phyloP scores from a whole-genome alignment of 371 early-diverging fungal species.

The Mucor plumbeus region DNA sequence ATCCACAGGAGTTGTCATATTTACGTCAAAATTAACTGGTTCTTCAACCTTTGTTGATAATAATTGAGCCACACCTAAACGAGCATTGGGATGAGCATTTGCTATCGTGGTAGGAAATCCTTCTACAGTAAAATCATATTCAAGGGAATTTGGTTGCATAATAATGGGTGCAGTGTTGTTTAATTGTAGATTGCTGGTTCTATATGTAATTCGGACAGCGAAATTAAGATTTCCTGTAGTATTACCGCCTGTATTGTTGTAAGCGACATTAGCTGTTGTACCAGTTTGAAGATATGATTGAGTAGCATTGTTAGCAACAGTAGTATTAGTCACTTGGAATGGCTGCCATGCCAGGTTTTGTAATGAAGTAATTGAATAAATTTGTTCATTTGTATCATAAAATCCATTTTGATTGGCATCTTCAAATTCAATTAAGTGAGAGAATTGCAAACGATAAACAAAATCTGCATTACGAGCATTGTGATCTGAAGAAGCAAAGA shows the following conservation, averaged over 20 bases:
- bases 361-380: conserved; percentile 34
- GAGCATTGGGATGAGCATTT: conserved; percentile 16
- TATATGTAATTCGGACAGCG: conserved; percentile 33
- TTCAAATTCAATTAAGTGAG: conserved; percentile 47
- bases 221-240: conserved; percentile 18
- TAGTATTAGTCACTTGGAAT: conserved; percentile 40
- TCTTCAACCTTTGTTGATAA: conserved; percentile 17
- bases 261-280: conserved; percentile 34
- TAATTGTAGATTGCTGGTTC: conserved; percentile 46
- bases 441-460: conserved; percentile 39
- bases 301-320: conserved; percentile 33
- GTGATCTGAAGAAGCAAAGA: conserved; percentile 45
- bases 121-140: conserved; percentile 42
- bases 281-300: conserved; percentile 39
- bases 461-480: conserved; percentile 46
- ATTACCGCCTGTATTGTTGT: conserved; percentile 26
- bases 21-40: conserved; percentile 38
- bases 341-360: conserved; percentile 39
- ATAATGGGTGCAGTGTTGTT: conserved; percentile 47
- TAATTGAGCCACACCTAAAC: conserved; percentile 38
- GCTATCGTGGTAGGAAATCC: conserved; percentile 31
- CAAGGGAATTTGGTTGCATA: conserved; percentile 46
- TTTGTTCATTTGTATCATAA: conserved; percentile 41
- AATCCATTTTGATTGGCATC: conserved; percentile 53
- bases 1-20: conserved; percentile 44